Evolutionary conservation across 2,329 filamentous ascomycete genomes (phyloP).

Genomic region (Scytalidium sp.): DNA sequence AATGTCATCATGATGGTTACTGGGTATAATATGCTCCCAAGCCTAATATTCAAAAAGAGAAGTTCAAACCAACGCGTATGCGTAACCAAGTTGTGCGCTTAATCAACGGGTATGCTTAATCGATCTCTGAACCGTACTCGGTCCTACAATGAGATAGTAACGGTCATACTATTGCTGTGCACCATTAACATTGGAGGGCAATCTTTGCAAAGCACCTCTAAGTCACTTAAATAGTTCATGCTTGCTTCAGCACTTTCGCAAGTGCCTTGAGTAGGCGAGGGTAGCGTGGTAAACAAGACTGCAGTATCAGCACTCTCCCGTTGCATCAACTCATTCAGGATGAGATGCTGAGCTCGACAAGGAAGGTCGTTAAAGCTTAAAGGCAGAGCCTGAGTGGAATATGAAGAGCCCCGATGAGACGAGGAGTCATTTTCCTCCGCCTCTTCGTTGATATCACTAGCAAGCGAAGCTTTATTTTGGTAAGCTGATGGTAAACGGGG

Average conservation of each 20-base stretch:
- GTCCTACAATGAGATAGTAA: slow-evolving; percentile 67
- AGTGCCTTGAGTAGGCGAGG: slow-evolving; percentile 76
- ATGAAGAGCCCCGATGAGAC: slow-evolving; percentile 36
- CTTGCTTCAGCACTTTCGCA: slow-evolving; percentile 67
- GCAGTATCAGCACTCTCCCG: slow-evolving; percentile 67
- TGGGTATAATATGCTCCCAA: not conserved
- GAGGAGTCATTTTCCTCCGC: slow-evolving; percentile 8
- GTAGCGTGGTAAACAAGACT: slow-evolving; percentile 79
- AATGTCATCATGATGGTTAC: not conserved
- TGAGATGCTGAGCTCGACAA: slow-evolving; percentile 79
- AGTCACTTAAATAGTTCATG: slow-evolving; percentile 70
- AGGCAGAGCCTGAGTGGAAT: slow-evolving; percentile 60
- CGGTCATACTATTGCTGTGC: slow-evolving; percentile 86
- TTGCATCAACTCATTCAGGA: slow-evolving; percentile 80
- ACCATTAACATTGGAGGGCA: slow-evolving; percentile 76
- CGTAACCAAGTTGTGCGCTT: no score
- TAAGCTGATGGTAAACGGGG: slow-evolving; percentile 25
- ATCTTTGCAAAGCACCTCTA: slow-evolving; percentile 75
- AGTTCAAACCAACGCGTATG: not conserved
- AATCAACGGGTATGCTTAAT: not conserved
- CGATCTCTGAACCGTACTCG: not conserved
- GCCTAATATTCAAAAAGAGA: not conserved
- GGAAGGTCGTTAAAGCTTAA: slow-evolving; percentile 86
- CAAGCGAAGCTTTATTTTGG: slow-evolving; percentile 5
- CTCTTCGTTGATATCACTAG: slow-evolving; percentile 15